Percentiles rank a stretch among this genome's conserved stretches.
Conservation (phyloP, 257 asterid genomes). For the Mitragyna speciosa region DNA sequence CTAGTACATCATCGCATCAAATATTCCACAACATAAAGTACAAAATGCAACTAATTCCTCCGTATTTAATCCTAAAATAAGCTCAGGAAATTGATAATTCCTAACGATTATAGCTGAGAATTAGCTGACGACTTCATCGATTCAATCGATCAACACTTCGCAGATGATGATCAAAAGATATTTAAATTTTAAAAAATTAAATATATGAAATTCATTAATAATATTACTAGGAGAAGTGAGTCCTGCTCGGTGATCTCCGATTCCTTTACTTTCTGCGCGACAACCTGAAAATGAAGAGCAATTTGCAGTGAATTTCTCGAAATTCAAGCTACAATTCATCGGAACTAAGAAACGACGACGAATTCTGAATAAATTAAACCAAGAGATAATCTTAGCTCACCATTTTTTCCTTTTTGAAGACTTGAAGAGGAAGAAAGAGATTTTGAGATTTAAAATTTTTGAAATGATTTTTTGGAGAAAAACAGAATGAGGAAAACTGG, state of each 20-base stretch:
- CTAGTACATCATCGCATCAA: neutral
- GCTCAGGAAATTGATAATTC: neutral
- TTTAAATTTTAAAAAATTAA: neutral
- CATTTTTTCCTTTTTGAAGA: conserved; percentile 34
- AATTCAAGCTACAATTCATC: conserved; percentile 6
- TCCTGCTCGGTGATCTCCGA: conserved; percentile 96
- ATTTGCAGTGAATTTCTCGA: neutral
- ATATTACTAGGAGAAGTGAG: conserved; percentile 73
- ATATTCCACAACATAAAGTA: no score
- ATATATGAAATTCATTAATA: neutral
- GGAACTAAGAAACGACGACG: neutral
- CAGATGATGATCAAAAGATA: neutral
- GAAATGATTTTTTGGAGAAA: neutral
- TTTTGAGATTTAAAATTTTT: neutral
- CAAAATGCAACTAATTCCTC: neutral
- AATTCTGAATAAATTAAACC: neutral
- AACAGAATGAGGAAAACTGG: conserved; percentile 6
- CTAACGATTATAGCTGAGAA: neutral
- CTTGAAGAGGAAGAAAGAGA: conserved; percentile 5
- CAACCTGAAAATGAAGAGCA: conserved; percentile 54
- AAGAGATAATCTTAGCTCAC: conserved; percentile 33
- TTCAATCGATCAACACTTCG: neutral
- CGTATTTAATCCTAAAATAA: neutral
- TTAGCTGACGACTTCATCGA: neutral
- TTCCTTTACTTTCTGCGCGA: conserved; percentile 80